Evolutionary conservation across 768 basidiomycete genomes (phyloP), one percentile per base, ranked within the genome.

Genomic region (Mycena filopes): DNA sequence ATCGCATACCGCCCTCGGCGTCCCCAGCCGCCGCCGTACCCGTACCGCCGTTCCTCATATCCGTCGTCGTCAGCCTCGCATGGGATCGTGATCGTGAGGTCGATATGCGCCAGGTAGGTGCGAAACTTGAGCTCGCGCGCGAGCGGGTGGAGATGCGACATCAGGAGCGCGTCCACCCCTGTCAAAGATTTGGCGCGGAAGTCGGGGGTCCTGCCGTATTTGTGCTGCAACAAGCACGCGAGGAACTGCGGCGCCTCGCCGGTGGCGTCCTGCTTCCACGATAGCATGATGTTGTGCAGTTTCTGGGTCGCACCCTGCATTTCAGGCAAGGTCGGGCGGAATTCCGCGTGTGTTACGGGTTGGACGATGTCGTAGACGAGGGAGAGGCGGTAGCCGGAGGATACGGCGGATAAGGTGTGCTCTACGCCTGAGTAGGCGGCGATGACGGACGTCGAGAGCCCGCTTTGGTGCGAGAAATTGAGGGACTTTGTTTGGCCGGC

Each of bases 371-470:
- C 55, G 58, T 66, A 68, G 13, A 65, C 29, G 8, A 70, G 48
- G 31, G 66, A 68, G 10, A 68, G 26, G 38, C 67, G 67, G 53
- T 60, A 64, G 15, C 67, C 67, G 4, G 61, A 46, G 28, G 61
- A 29, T 16, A 69, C 60, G 10, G 54, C 42, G 31, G 50, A 16
- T 15, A 69, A 25, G 21, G 40, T 58, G 20, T 67, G 68, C 49
- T 58, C 59, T 2, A 71, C 68, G 15, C 68, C 68, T 1, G 62
- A 56, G 53, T 69, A 71, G 15, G 68, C 61, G 10, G 65, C 70
- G 42, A 67, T 49, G 43, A 67, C 50, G 7, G 63, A 69, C 2
- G 68, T 69, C 9, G 55, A 51, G 8, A 66, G 29, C 33, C 29
- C 36, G 42, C 60, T 65, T 41, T 65, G 43, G 29, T 57, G 55